phyloP scores from a whole-genome alignment of 345 rosid species.

The Camelina hispida region DNA sequence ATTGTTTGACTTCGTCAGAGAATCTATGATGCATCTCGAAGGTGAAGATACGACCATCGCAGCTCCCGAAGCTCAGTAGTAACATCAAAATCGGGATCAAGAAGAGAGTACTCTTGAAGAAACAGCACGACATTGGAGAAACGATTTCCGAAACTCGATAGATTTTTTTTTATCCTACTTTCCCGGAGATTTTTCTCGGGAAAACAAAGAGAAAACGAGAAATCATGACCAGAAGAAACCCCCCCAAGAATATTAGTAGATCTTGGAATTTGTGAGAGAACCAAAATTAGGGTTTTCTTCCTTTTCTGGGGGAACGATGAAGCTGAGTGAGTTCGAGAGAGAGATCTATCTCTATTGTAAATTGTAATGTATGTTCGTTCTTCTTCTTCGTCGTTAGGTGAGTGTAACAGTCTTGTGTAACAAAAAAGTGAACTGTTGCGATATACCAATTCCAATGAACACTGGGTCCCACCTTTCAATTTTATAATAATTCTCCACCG shows the following conservation, averaged over 20 bases:
- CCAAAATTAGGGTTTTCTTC: constrained; percentile 30
- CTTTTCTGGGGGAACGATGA: constrained; percentile 9
- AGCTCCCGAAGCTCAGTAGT: constrained; percentile 41
- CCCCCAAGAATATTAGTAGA: neutral
- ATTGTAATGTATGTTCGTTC: neutral
- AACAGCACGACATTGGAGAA: constrained; percentile 43
- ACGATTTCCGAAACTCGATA: neutral
- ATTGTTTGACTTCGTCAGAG: constrained; percentile 66
- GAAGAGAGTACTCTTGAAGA: constrained; percentile 43
- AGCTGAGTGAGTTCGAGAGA: constrained; percentile 9
- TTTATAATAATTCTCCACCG: neutral
- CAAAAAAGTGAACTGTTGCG: constrained; percentile 18
- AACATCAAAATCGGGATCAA: constrained; percentile 47
- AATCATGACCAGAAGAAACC: constrained; percentile 18
- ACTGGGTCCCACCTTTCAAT: constrained; percentile 23
- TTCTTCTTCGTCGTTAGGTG: constrained; percentile 43
- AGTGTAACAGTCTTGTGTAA: constrained; percentile 35
- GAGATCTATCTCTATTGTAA: constrained; percentile 4
- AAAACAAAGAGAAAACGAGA: constrained; percentile 30
- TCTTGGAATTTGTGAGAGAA: constrained; percentile 23
- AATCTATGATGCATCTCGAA: constrained; percentile 85
- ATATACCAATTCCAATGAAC: constrained; percentile 6
- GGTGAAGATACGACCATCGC: constrained; percentile 66
- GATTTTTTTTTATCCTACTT: constrained; percentile 27
- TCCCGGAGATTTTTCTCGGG: constrained; percentile 39